phyloP scores from a whole-genome alignment of 177 flowering plant species.

The Vitis hybrid region DNA sequence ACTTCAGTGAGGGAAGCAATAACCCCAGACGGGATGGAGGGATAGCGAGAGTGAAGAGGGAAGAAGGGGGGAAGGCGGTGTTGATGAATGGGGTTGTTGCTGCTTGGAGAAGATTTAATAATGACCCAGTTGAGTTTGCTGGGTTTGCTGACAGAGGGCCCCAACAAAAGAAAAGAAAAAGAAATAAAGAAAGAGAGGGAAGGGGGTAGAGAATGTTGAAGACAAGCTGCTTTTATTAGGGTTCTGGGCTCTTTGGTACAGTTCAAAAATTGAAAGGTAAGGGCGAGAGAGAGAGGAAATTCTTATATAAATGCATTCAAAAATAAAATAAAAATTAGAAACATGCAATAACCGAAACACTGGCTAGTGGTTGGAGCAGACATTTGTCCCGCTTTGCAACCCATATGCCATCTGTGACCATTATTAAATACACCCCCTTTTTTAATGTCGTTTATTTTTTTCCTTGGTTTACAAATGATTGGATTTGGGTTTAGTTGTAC shows the following conservation, averaged over 20 bases:
- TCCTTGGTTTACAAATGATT: background rate
- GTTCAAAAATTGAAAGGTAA: slow-evolving; percentile 8
- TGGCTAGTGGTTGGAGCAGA: slow-evolving; percentile 27
- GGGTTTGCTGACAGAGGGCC: slow-evolving; percentile 28
- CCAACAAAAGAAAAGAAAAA: slow-evolving; percentile 16
- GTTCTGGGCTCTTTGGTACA: slow-evolving; percentile 34
- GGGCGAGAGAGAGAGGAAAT: slow-evolving; percentile 4
- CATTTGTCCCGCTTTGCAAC: slow-evolving; percentile 29
- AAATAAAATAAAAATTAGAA: too few relatives aligned
- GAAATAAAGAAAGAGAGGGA: slow-evolving; percentile 4
- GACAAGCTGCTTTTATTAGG: slow-evolving; percentile 40
- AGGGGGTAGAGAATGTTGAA: slow-evolving; percentile 34
- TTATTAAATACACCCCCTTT: background rate
- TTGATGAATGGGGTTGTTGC: slow-evolving; percentile 1
- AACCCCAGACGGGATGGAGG: background rate
- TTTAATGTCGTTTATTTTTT: background rate
- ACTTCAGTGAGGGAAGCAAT: too few relatives aligned
- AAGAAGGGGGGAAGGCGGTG: background rate
- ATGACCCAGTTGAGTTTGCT: slow-evolving; percentile 16
- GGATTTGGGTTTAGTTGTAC: background rate
- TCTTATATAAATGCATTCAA: too few relatives aligned
- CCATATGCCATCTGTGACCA: slow-evolving; percentile 32
- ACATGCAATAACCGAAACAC: slow-evolving; percentile 11
- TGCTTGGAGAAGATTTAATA: slow-evolving; percentile 19
- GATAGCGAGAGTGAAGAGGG: background rate